Base-by-base conservation (phyloP, 768 basidiomycete species). In the Podaxis pistillaris region DNA sequence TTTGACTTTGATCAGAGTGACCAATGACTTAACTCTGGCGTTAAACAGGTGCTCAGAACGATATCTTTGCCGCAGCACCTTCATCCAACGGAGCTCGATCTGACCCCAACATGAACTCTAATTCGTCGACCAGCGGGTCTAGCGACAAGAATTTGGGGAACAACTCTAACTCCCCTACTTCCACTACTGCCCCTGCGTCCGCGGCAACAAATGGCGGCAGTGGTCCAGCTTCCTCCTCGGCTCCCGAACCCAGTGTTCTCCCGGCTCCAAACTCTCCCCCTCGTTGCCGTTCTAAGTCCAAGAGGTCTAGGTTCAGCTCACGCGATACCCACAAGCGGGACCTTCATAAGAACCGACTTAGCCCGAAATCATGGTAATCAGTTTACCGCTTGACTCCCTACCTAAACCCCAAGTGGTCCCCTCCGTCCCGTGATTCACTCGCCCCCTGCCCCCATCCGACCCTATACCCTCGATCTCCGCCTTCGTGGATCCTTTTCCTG, bases 21-120 rank as follows among this genome's bases (percentile, higher is more conserved):
- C 7, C 15, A 19, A 46, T 46, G 19, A 56, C 56, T 22, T 50
- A 36, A 28, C n/a, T 3, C 41, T 62, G 22, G 13, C 17, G 15
- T 55, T 3, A 2, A 4, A 6, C 41, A 66, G 44, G 63, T 30
- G 40, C 61, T 50, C 66, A 67, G 51, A 61, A 62, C 50, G 56
- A 61, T 47, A 56, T 58, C 22, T 58, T 63, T 38, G 36, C 19
- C 40, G 46, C 41, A 30, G 46, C 51, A 2, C 50, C 63, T 33
- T 22, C 52, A 19, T 47, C 28, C 28, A 46, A 26, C 41, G n/a
- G 15, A 3, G 26, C 33, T 33, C 33, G 47, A 26, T 22, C 36
- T 44, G 38, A 47, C 33, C 13, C 24, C n/a, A 37, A 40, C 36
- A 38, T 11, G 47, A 37, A 13, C 15, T 33, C 57, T 30, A 38